Evolutionary conservation across 148 eudicot species (phyloP), one percentile per base, ranked within the genome.

Genomic region (Camellia sinensis): DNA sequence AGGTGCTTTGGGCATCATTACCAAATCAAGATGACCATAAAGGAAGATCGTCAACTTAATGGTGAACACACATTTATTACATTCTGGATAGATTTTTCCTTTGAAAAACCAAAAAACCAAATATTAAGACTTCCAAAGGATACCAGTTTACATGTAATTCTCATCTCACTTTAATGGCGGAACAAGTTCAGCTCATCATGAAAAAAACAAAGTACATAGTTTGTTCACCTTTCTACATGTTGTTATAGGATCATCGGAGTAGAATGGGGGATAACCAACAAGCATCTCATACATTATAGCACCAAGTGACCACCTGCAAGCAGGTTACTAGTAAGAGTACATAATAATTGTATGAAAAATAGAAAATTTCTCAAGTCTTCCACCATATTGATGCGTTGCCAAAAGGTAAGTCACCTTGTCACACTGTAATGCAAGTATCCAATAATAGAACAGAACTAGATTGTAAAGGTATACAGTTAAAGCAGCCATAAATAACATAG

Each of bases 261-360:
- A 92, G 86, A 92, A 92, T 19, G 94, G 93, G 67, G 97, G 92
- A 84, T 90, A 90, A 70, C 97, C 97, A 50, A 92, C 86, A 44
- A 92, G 97, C 93, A 92, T 92, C 85, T 92, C 97, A 75, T 85
- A 92, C 97, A 92, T 89, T 46, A 90, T 90, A 43, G 93, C 91
- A 66, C 97, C 97, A 46, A 92, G 87, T 9, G 97, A 90, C 93
- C 97, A 92, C 97, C 97, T 92, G 83, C 75, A 84, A 74, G 60
- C 46, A 78, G 44, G 62, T 43, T 57, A 67, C 22, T 59, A 37
- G 14, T 50, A 79, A 78, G 43, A n/a, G 76, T 41, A 41, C 3
- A 46, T 46, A 75, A 61, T 10, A 54, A 54, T 65, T 67, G n/a
- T 37, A 54, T 41, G 37, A 8, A 43, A 4, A 9, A 41, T 14